These are phyloP conservation scores for Parietaria judaica DNA, from an alignment of 306 rosid species.

Conservation along the genomic window DNA sequence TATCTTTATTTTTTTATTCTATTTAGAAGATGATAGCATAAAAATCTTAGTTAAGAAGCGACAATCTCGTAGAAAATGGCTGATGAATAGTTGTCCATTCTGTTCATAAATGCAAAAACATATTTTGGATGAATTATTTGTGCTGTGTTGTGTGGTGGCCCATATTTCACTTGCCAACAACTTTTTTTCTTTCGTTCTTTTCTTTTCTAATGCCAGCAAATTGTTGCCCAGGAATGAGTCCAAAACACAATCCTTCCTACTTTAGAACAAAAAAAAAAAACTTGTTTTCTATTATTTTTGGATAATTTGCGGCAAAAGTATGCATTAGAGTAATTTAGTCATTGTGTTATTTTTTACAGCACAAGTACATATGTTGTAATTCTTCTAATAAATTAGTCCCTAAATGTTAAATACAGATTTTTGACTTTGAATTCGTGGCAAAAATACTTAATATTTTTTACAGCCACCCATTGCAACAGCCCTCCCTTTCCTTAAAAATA, in stretches of 20 bases:
- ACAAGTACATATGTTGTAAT: too few species aligned
- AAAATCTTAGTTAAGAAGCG: not conserved
- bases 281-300: too few species aligned
- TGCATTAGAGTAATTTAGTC: too few species aligned
- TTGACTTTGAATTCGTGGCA: too few species aligned
- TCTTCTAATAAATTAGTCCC: too few species aligned
- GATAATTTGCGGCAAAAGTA: too few species aligned
- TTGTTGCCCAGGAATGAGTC: not conserved
- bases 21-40: not conserved
- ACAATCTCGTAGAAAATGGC: conserved; percentile 15
- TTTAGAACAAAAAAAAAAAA: not conserved
- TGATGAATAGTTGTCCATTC: conserved; percentile 2
- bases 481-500: too few species aligned
- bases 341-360: too few species aligned
- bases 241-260: not conserved
- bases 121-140: not conserved
- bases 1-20: too few species aligned
- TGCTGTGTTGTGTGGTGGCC: conserved; percentile 10
- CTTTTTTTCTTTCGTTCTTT: not conserved
- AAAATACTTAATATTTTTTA: too few species aligned
- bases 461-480: too few species aligned
- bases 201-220: conserved; percentile 1
- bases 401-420: too few species aligned
- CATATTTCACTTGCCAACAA: conserved; percentile 4
- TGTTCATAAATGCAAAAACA: not conserved